These are phyloP conservation scores for Rhizopus microsporus DNA, from an alignment of 371 early-diverging fungal genomes.

Conservation along the genomic window DNA sequence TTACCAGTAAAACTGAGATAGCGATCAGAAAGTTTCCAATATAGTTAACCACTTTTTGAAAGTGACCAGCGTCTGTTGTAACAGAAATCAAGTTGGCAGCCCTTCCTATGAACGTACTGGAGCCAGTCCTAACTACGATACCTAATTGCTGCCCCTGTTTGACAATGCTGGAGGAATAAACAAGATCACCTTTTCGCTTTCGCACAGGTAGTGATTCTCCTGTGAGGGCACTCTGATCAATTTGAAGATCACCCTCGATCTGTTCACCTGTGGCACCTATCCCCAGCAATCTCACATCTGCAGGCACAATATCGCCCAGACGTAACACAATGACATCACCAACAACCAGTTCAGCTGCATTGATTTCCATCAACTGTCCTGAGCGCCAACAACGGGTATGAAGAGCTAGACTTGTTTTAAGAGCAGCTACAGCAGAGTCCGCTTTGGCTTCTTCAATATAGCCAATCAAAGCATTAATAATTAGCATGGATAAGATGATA, in stretches of 20 bases:
- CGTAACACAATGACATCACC: constrained; percentile 91
- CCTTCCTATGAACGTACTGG: constrained; percentile 88
- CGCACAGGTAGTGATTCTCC: constrained; percentile 91
- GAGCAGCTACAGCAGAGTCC: constrained; percentile 87
- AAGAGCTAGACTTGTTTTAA: constrained; percentile 84
- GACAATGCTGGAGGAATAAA: constrained; percentile 88
- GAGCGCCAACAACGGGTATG: constrained; percentile 81
- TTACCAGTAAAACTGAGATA: constrained; percentile 78
- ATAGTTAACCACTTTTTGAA: constrained; percentile 88
- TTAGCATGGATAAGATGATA: constrained; percentile 78
- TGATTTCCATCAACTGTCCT: constrained; percentile 80
- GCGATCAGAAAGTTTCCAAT: constrained; percentile 93
- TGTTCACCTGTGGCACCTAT: constrained; percentile 81
- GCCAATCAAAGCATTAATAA: constrained; percentile 90
- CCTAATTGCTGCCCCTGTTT: constrained; percentile 90
- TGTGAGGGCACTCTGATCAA: constrained; percentile 96
- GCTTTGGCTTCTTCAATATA: constrained; percentile 90
- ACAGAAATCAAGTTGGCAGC: constrained; percentile 88
- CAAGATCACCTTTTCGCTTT: constrained; percentile 79
- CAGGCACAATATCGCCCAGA: constrained; percentile 94
- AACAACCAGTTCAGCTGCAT: constrained; percentile 76
- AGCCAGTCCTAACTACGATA: constrained; percentile 87
- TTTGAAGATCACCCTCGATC: constrained; percentile 74
- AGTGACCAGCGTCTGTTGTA: constrained; percentile 84
- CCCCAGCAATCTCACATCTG: constrained; percentile 88